These are phyloP conservation scores for Aspergillus homomorphus DNA, from an alignment of 495 filamentous ascomycete genomes.

Conservation along the genomic window DNA sequence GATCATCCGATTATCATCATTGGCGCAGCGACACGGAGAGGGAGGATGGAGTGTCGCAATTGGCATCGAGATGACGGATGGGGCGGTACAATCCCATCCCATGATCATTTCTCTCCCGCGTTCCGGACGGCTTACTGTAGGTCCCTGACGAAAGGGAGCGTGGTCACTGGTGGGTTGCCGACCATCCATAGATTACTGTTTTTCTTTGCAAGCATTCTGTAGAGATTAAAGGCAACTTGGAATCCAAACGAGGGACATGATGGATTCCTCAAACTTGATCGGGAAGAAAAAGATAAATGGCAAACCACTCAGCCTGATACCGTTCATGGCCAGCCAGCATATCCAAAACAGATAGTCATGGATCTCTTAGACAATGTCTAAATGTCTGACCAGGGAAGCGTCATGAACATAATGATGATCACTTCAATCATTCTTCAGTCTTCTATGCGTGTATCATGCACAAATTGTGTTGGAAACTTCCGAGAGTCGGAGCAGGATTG, in stretches of 20 bases:
- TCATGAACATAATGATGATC: not conserved
- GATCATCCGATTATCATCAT: constrained; percentile 20
- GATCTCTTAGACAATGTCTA: not conserved
- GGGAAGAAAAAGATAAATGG: not conserved
- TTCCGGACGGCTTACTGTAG: too few relatives aligned
- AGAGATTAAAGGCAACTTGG: not conserved
- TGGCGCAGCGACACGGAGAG: not conserved
- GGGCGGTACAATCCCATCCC: not conserved
- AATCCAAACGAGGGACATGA: not conserved
- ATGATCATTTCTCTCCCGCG: too few relatives aligned
- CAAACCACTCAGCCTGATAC: not conserved
- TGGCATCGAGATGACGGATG: not conserved
- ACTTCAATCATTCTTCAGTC: not conserved
- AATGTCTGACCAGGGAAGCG: not conserved
- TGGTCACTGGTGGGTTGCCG: not conserved
- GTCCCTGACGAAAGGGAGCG: too few relatives aligned
- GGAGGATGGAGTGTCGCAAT: not conserved
- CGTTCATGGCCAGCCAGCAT: constrained; percentile 1
- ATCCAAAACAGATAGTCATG: constrained; percentile 5
- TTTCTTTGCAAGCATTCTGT: not conserved
- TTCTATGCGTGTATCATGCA: not conserved
- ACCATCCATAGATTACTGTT: not conserved
- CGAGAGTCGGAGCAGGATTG: too few relatives aligned
- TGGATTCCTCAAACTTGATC: not conserved
- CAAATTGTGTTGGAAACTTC: too few relatives aligned